A percentile compares a stretch with the other conserved stretches of the same genome.
Evolutionary conservation across 2,329 filamentous ascomycete genomes (phyloP).

Genomic region (Beauveria medogensis): DNA sequence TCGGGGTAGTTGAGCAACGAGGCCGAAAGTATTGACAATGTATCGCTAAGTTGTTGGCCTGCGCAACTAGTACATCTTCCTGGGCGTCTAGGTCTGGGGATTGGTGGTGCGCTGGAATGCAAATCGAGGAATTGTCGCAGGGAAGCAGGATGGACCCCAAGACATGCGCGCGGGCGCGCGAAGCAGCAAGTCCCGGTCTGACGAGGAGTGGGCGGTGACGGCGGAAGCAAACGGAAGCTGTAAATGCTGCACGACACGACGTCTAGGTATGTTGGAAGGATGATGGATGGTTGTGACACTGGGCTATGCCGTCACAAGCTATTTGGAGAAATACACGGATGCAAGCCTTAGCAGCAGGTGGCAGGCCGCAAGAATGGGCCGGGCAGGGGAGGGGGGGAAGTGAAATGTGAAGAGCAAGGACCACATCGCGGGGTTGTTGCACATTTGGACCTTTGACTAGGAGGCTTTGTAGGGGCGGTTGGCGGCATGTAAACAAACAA

Average conservation of each 20-base stretch:
- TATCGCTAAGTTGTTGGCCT: constrained; percentile 12
- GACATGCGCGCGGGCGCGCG: constrained; percentile 12
- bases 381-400: constrained; percentile 13
- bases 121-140: constrained; percentile 4
- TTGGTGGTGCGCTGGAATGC: constrained; percentile 10
- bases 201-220: background rate
- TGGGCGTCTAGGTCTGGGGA: background rate
- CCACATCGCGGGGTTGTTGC: constrained; percentile 18
- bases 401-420: constrained; percentile 10
- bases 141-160: constrained; percentile 7
- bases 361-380: constrained; percentile 11
- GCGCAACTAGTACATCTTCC: constrained; percentile 11
- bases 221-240: background rate
- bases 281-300: constrained; percentile 11
- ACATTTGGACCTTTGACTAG: background rate
- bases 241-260: constrained; percentile 4
- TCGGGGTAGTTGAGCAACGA: background rate
- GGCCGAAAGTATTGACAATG: constrained; percentile 34
- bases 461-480: background rate
- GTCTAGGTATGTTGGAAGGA: constrained; percentile 8
- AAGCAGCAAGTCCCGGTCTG: background rate
- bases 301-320: constrained; percentile 18
- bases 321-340: constrained; percentile 8
- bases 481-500: constrained; percentile 26
- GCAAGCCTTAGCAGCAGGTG: background rate